Percentiles rank a stretch among this genome's conserved stretches.
These are phyloP conservation scores for Suhomyces wounanorum DNA, from an alignment of 1,139 yeast species.

Conservation along the genomic window DNA sequence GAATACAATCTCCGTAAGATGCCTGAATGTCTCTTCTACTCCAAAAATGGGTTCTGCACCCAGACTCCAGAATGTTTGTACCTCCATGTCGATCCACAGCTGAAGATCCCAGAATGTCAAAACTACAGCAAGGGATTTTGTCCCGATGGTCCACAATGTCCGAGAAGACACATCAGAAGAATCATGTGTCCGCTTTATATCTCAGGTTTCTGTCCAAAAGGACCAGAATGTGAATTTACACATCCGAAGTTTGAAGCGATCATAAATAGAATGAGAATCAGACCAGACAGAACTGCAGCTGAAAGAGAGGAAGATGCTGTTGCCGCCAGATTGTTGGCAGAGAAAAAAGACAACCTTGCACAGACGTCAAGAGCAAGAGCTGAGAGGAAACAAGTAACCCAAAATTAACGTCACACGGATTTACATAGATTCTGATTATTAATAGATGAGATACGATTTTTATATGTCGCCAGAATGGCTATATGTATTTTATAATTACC, in stretches of 20 bases:
- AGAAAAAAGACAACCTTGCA: slow-evolving; percentile 11
- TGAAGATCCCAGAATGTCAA: slow-evolving; percentile 83
- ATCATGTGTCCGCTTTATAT: slow-evolving; percentile 79
- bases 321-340: slow-evolving; percentile 12
- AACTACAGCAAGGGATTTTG: slow-evolving; percentile 89
- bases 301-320: slow-evolving; percentile 12
- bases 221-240: slow-evolving; percentile 57
- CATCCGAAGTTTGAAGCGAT: slow-evolving; percentile 61
- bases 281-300: slow-evolving; percentile 39
- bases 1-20: slow-evolving; percentile 91
- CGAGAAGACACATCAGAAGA: slow-evolving; percentile 77
- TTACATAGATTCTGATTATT: not conserved
- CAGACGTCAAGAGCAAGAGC: slow-evolving; percentile 8
- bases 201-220: slow-evolving; percentile 91
- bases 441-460: slow-evolving; percentile 9
- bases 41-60: slow-evolving; percentile 89
- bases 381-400: not conserved
- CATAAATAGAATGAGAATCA: slow-evolving; percentile 48
- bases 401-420: not conserved
- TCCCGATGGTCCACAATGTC: slow-evolving; percentile 87
- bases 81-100: slow-evolving; percentile 86
- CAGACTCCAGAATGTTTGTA: slow-evolving; percentile 95
- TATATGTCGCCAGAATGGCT: not conserved
- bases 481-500: not conserved
- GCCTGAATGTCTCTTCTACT: slow-evolving; percentile 94